These are phyloP conservation scores for Fusarium sp. DNA, from an alignment of 2,329 filamentous ascomycete species.

Conservation along the genomic window DNA sequence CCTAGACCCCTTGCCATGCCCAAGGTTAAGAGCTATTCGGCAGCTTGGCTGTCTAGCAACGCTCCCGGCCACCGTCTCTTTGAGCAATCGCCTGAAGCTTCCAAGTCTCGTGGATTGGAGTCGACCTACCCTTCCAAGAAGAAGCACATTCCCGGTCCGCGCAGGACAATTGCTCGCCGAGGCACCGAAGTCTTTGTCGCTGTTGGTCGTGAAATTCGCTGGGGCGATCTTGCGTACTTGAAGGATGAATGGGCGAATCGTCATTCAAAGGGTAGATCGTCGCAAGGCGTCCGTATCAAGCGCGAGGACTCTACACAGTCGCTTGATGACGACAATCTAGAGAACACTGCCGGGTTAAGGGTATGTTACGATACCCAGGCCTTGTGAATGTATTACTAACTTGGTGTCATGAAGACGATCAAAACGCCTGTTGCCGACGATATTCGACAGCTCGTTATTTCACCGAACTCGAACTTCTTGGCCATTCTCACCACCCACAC, in stretches of 20 bases:
- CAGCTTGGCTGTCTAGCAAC: slow-evolving; percentile 84
- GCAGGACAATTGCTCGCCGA: slow-evolving; percentile 78
- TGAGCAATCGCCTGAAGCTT: slow-evolving; percentile 57
- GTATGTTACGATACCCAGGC: slow-evolving; percentile 42
- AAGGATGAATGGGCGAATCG: slow-evolving; percentile 67
- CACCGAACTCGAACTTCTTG: slow-evolving; percentile 82
- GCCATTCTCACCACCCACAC: slow-evolving; percentile 90
- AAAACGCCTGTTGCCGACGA: slow-evolving; percentile 81
- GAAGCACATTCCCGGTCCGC: slow-evolving; percentile 60
- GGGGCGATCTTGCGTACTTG: slow-evolving; percentile 84
- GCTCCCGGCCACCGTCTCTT: slow-evolving; percentile 85
- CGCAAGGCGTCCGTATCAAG: slow-evolving; percentile 57
- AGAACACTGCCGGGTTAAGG: slow-evolving; percentile 48
- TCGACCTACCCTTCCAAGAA: slow-evolving; percentile 57
- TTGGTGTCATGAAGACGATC: slow-evolving; percentile 66
- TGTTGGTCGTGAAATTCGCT: slow-evolving; percentile 88
- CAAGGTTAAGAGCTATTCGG: slow-evolving; percentile 85
- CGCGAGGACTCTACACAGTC: slow-evolving; percentile 58
- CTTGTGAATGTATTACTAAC: slow-evolving; percentile 9
- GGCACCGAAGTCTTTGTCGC: slow-evolving; percentile 91
- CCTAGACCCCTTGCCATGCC: slow-evolving; percentile 69
- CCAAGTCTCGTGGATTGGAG: slow-evolving; percentile 53
- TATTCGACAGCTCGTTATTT: slow-evolving; percentile 87
- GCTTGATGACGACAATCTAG: slow-evolving; percentile 49
- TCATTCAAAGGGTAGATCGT: slow-evolving; percentile 46